Evolutionary conservation across 2,329 filamentous ascomycete genomes (phyloP).

Genomic region (Fusarium humuli): DNA sequence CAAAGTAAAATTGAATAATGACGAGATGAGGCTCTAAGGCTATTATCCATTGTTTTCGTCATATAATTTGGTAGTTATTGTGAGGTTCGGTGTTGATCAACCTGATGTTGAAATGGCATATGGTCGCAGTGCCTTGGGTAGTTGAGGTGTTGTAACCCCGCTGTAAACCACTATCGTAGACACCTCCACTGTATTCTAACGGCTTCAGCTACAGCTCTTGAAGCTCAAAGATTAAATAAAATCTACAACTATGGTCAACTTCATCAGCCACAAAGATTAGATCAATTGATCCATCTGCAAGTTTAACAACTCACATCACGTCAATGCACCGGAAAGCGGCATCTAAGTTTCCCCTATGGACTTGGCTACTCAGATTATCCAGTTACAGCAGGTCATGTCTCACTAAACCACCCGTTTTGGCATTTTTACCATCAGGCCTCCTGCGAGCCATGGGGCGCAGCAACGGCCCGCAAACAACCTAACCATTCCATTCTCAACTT

Average conservation of each 20-base stretch:
- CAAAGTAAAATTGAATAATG: background rate
- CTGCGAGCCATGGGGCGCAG: slow-evolving; percentile 36
- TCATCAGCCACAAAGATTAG: slow-evolving; percentile 1
- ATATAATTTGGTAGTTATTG: background rate
- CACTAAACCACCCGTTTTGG: slow-evolving; percentile 11
- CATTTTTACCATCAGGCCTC: slow-evolving; percentile 28
- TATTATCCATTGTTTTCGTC: rapidly evolving
- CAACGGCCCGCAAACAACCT: slow-evolving; percentile 7
- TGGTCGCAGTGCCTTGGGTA: background rate
- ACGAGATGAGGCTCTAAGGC: background rate
- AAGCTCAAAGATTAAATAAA: background rate
- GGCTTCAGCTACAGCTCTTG: background rate
- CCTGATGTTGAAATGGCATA: background rate
- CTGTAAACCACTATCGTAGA: background rate
- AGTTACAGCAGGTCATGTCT: slow-evolving; percentile 23
- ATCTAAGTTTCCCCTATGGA: background rate
- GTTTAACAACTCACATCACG: background rate
- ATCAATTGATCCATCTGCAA: background rate
- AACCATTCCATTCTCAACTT: background rate
- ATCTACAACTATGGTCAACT: background rate
- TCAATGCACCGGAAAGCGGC: slow-evolving; percentile 23
- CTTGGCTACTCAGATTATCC: slow-evolving; percentile 17
- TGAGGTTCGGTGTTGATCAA: background rate
- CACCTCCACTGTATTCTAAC: background rate
- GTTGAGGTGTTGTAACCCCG: background rate